These are phyloP conservation scores for Penicillium desertorum DNA, from an alignment of 495 filamentous ascomycete genomes.

Conservation along the genomic window DNA sequence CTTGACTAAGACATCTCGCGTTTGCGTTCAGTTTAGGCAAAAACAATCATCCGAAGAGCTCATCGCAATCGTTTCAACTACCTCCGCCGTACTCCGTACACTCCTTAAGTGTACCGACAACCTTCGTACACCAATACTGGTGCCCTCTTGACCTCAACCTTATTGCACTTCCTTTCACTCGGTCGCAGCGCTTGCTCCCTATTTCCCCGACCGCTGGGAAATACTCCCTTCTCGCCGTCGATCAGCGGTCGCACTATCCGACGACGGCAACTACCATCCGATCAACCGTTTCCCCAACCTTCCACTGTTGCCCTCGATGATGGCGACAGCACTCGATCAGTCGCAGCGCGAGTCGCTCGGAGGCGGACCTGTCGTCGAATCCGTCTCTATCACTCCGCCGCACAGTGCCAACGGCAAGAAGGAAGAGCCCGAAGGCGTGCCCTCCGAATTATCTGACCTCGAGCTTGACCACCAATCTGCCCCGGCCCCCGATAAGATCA, in stretches of 20 bases:
- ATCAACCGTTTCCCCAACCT: conserved; percentile 15
- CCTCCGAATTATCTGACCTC: conserved; percentile 48
- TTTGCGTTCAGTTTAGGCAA: conserved; percentile 16
- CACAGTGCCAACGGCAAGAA: conserved; percentile 49
- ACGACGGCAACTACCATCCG: conserved; percentile 37
- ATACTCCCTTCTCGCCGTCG: conserved; percentile 39
- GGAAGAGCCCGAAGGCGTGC: conserved; percentile 42
- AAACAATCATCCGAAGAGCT: conserved; percentile 29
- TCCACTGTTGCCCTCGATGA: conserved; percentile 22
- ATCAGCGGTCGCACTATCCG: conserved; percentile 51
- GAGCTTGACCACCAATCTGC: conserved; percentile 42
- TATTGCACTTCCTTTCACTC: conserved; percentile 3
- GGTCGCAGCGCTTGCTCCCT: not conserved
- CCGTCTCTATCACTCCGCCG: conserved; percentile 47
- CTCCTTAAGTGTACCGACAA: not conserved
- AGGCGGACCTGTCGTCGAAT: conserved; percentile 29
- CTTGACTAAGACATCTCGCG: conserved; percentile 17
- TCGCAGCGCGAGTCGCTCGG: conserved; percentile 30
- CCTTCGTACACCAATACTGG: conserved; percentile 4
- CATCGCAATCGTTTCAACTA: conserved; percentile 25
- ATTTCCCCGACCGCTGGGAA: conserved; percentile 52
- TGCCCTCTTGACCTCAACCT: conserved; percentile 8
- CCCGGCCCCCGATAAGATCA: conserved; percentile 22
- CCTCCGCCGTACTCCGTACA: conserved; percentile 5
- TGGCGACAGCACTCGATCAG: conserved; percentile 41